Conservation (phyloP, 257 asterid species). For the Echium plantagineum region DNA sequence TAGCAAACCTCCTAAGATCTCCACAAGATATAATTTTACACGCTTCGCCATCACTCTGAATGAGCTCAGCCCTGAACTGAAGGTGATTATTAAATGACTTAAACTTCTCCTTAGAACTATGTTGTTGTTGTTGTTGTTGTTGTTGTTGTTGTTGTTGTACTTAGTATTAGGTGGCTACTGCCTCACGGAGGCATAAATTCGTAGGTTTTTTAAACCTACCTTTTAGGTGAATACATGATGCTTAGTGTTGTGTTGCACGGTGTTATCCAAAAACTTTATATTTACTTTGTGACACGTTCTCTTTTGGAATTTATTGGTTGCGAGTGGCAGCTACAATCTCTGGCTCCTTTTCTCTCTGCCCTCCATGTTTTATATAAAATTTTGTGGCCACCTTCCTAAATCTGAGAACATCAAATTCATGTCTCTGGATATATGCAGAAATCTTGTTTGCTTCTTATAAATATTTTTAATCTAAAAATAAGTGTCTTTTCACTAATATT, state of each 20-base stretch:
- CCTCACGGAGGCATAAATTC: neutral
- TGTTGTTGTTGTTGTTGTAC: neutral
- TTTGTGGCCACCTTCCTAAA: neutral
- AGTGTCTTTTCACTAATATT: neutral
- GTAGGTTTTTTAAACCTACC: no score
- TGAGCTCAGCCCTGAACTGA: constrained; percentile 67
- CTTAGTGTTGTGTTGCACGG: no score
- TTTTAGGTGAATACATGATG: no score
- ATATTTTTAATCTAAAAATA: no score
- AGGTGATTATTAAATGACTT: constrained; percentile 31
- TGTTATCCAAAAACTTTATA: no score
- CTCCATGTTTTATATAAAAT: no score
- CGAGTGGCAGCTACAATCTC: no score
- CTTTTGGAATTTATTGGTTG: no score
- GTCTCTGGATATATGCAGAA: neutral
- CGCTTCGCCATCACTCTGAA: constrained; percentile 88
- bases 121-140: neutral
- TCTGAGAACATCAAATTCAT: neutral
- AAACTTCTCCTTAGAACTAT: neutral
- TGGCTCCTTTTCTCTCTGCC: no score
- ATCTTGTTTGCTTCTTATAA: no score
- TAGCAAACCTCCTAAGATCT: constrained; percentile 64
- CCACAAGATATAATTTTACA: constrained; percentile 79
- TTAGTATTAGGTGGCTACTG: neutral
- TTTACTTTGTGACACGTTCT: no score